These are phyloP conservation scores for Aureobasidium sp. DNA, from an alignment of 2,329 filamentous ascomycete genomes.

Conservation along the genomic window DNA sequence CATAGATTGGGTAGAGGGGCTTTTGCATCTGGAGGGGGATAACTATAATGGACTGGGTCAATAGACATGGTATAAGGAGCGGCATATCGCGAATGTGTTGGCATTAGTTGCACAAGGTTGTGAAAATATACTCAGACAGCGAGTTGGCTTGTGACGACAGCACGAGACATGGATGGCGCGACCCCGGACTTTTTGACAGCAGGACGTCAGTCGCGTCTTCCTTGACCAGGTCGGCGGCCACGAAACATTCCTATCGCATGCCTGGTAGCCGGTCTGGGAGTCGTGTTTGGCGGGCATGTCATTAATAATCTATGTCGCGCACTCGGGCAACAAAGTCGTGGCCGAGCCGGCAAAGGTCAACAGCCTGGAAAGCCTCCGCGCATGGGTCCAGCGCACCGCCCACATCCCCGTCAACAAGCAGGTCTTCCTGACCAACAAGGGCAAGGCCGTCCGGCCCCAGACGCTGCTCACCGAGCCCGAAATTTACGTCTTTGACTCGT, in stretches of 20 bases:
- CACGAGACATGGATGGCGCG: background rate
- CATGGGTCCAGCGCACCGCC: conserved; percentile 69
- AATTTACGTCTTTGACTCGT: conserved; percentile 86
- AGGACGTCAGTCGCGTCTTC: conserved; percentile 5
- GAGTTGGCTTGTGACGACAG: background rate
- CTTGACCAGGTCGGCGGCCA: background rate
- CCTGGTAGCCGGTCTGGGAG: background rate
- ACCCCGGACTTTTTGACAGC: conserved; percentile 7
- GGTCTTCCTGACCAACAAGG: conserved; percentile 77
- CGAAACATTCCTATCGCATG: background rate
- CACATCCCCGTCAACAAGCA: conserved; percentile 71
- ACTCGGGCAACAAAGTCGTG: conserved; percentile 80
- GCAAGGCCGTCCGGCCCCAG: conserved; percentile 76
- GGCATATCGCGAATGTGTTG: background rate
- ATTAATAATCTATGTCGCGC: conserved; percentile 84
- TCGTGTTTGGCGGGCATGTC: conserved; percentile 54
- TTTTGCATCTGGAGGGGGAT: background rate
- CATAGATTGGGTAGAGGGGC: background rate
- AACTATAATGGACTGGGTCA: background rate
- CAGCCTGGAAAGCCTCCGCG: conserved; percentile 75
- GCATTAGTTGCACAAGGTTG: background rate
- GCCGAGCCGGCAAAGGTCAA: conserved; percentile 69
- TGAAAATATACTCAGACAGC: too few species aligned
- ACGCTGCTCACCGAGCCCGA: conserved; percentile 78
- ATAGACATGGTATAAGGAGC: background rate